A percentile compares a stretch with the other conserved stretches of the same genome.
Evolutionary conservation across 73 alveolate genomes (phyloP).

Genomic region (Stentor coeruleus): DNA sequence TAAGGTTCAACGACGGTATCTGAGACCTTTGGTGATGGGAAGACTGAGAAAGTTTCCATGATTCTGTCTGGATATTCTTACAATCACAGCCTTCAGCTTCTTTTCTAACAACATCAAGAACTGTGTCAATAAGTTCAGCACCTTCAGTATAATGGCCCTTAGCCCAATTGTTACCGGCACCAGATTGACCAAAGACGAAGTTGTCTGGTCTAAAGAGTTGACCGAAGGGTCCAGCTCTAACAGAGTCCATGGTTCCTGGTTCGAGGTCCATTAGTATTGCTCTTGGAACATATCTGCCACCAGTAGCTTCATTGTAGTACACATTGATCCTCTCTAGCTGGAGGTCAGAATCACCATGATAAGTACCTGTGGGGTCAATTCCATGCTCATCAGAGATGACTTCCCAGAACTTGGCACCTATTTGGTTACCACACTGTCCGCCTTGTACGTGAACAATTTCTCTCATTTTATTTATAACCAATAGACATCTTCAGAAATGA

Average conservation of each 20-base stretch:
- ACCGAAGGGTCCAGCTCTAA: conserved; percentile 96
- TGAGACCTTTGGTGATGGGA: conserved; percentile 90
- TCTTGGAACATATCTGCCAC: conserved; percentile 96
- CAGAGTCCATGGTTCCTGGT: conserved; percentile 98
- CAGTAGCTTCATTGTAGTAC: conserved; percentile 96
- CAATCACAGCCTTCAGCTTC: conserved; percentile 96
- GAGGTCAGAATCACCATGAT: conserved; percentile 97
- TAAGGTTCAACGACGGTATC: conserved; percentile 91
- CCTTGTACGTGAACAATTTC: conserved; percentile 75
- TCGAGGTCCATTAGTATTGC: conserved; percentile 96
- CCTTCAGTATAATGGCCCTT: conserved; percentile 98
- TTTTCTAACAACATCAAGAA: conserved; percentile 89
- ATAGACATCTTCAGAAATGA: not conserved
- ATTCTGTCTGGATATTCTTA: conserved; percentile 93
- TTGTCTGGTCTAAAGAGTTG: conserved; percentile 98
- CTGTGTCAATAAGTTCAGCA: conserved; percentile 89
- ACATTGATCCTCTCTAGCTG: conserved; percentile 90
- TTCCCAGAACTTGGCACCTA: conserved; percentile 99
- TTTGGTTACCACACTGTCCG: conserved; percentile 99
- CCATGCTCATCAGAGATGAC: conserved; percentile 99
- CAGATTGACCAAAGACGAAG: conserved; percentile 94
- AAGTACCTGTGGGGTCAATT: conserved; percentile 96
- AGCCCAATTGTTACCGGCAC: conserved; percentile 99
- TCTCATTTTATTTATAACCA: conserved; percentile 22
- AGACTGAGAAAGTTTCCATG: conserved; percentile 89